phyloP scores from a whole-genome alignment of 345 rosid genomes.

The Acer campestre region DNA sequence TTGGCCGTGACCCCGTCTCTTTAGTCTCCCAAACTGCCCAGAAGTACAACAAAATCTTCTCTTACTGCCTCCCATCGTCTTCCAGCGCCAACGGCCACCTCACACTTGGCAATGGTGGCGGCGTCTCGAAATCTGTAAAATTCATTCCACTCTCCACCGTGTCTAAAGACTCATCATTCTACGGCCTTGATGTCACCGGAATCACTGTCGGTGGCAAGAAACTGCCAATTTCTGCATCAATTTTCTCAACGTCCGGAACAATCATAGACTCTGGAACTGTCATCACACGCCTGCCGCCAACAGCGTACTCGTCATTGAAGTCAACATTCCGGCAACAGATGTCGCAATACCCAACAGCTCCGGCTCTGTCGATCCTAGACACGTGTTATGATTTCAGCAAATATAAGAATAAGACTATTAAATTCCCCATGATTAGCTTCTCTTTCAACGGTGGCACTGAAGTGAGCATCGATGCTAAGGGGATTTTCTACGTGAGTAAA shows the following conservation, averaged over 20 bases:
- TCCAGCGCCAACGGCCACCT: conserved; percentile 68
- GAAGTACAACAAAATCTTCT: conserved; percentile 63
- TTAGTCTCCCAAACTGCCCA: conserved; percentile 60
- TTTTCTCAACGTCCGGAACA: conserved; percentile 51
- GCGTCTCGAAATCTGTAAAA: conserved; percentile 36
- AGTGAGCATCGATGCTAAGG: conserved; percentile 39
- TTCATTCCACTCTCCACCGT: conserved; percentile 59
- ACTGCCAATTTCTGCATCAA: conserved; percentile 46
- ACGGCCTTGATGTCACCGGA: conserved; percentile 57
- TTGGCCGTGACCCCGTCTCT: conserved; percentile 67
- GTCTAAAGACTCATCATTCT: conserved; percentile 40
- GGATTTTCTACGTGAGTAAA: conserved; percentile 30
- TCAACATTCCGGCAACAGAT: conserved; percentile 50
- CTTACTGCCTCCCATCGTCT: conserved; percentile 84
- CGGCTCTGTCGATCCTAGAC: conserved; percentile 66
- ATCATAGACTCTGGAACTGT: conserved; percentile 89
- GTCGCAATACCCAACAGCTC: conserved; percentile 56
- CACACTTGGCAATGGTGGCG: conserved; percentile 47
- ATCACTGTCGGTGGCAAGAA: conserved; percentile 57
- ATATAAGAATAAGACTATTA: conserved; percentile 19
- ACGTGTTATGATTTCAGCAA: conserved; percentile 78
- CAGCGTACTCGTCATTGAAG: conserved; percentile 49
- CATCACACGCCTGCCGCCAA: conserved; percentile 72
- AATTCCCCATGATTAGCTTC: conserved; percentile 54
- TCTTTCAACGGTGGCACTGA: conserved; percentile 45